A percentile compares a stretch with the other conserved stretches of the same genome.
These are phyloP conservation scores for Xylaria intraflava DNA, from an alignment of 495 filamentous ascomycete species.

Conservation along the genomic window DNA sequence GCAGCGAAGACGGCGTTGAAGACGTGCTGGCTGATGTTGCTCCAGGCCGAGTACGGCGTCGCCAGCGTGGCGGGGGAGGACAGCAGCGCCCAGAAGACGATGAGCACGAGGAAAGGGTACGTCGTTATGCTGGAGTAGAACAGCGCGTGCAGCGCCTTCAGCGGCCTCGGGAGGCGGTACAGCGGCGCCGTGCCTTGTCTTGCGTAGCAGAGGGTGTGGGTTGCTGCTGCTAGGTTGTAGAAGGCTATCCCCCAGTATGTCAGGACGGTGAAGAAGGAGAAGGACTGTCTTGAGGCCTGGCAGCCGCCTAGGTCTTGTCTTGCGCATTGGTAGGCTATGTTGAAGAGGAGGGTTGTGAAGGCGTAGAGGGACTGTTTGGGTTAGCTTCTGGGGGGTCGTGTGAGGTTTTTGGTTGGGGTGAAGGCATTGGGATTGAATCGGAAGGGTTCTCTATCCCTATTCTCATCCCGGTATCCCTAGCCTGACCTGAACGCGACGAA, in stretches of 20 bases:
- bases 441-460: no score
- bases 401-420: neutral
- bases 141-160: constrained; percentile 59
- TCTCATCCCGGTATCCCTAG: no score
- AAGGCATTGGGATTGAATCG: no score
- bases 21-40: constrained; percentile 67
- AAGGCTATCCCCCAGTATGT: constrained; percentile 77
- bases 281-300: constrained; percentile 38
- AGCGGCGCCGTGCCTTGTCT: constrained; percentile 49
- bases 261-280: constrained; percentile 74
- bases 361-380: constrained; percentile 54
- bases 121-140: constrained; percentile 61
- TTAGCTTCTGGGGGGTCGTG: neutral
- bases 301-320: constrained; percentile 26
- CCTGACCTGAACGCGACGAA: no score
- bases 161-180: constrained; percentile 51
- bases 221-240: constrained; percentile 58
- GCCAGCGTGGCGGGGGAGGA: constrained; percentile 47
- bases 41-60: constrained; percentile 51
- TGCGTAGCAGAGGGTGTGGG: constrained; percentile 64
- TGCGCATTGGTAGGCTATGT: constrained; percentile 52
- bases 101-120: constrained; percentile 63
- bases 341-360: constrained; percentile 63
- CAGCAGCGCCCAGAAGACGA: constrained; percentile 57
- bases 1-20: constrained; percentile 66